Conservation (phyloP, 495 filamentous ascomycete species). For the Recurvomyces mirabilis region DNA sequence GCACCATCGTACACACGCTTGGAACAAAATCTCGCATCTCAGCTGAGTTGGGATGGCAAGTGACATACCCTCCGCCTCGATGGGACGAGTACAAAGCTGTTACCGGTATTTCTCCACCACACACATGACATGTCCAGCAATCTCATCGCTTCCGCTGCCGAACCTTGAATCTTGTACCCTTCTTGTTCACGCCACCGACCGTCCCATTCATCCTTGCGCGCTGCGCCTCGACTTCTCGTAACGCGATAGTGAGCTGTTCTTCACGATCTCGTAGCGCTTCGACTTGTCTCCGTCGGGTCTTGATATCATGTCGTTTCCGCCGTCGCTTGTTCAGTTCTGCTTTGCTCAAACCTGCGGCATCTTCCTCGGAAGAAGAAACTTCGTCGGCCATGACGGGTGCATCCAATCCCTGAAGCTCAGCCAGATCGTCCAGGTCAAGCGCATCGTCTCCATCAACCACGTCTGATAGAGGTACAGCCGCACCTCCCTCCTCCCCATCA, state of each 20-base stretch:
- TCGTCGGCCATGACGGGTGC: conserved; percentile 21
- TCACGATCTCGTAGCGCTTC: conserved; percentile 56
- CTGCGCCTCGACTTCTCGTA: conserved; percentile 67
- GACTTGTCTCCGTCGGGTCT: conserved; percentile 45
- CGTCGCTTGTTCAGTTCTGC: conserved; percentile 35
- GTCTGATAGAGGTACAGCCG: conserved; percentile 24
- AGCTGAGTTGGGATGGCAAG: too few relatives aligned
- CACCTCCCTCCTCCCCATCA: conserved; percentile 14
- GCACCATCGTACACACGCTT: too few relatives aligned
- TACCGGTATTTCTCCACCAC: too few relatives aligned
- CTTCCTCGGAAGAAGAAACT: conserved; percentile 14
- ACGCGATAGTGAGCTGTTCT: conserved; percentile 56
- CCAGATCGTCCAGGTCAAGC: conserved; percentile 31
- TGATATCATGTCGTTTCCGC: conserved; percentile 39
- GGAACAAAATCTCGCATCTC: too few relatives aligned
- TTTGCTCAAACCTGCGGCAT: conserved; percentile 35
- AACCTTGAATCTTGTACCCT: conserved; percentile 73
- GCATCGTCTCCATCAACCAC: conserved; percentile 35
- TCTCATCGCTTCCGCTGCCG: conserved; percentile 68
- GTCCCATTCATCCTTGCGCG: conserved; percentile 71
- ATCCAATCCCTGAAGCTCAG: conserved; percentile 28
- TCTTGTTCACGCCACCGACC: conserved; percentile 67
- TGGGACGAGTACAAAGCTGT: too few relatives aligned
- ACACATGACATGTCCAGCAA: too few relatives aligned
- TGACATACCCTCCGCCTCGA: too few relatives aligned